Percentiles rank a stretch among this genome's conserved stretches.
Evolutionary conservation across 2,329 filamentous ascomycete species (phyloP).

Genomic region (Colletotrichum sansevieriae): DNA sequence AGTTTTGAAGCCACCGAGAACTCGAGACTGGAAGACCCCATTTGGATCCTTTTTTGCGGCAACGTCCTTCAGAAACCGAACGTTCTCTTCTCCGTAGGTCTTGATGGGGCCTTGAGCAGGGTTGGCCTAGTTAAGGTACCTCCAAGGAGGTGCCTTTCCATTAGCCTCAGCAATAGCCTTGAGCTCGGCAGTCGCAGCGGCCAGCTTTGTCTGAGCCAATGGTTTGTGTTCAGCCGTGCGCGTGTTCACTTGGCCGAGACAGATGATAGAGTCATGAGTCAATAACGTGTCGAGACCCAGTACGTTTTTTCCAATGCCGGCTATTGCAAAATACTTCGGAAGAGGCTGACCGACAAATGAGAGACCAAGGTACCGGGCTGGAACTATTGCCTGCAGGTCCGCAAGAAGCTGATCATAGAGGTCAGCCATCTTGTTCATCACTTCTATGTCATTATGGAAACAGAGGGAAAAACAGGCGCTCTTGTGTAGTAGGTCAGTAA

Average conservation of each 20-base stretch:
- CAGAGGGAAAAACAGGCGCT: neutral
- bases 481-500: neutral
- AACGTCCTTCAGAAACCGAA: neutral
- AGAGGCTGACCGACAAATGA: neutral
- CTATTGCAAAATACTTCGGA: neutral
- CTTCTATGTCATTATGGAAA: neutral
- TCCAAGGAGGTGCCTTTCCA: neutral
- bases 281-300: neutral
- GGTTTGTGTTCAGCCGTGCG: neutral
- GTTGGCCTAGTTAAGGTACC: neutral
- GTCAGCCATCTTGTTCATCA: neutral
- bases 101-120: neutral
- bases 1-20: neutral
- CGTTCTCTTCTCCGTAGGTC: neutral
- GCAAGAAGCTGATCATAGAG: neutral
- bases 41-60: neutral
- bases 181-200: neutral
- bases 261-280: neutral
- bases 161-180: slow-evolving; percentile 1
- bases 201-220: neutral
- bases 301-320: neutral
- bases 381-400: neutral
- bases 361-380: neutral
- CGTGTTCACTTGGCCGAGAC: neutral
- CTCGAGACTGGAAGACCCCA: neutral